Evolutionary conservation across 2,329 filamentous ascomycete species (phyloP).

Genomic region (Didymosphaeria variabile): DNA sequence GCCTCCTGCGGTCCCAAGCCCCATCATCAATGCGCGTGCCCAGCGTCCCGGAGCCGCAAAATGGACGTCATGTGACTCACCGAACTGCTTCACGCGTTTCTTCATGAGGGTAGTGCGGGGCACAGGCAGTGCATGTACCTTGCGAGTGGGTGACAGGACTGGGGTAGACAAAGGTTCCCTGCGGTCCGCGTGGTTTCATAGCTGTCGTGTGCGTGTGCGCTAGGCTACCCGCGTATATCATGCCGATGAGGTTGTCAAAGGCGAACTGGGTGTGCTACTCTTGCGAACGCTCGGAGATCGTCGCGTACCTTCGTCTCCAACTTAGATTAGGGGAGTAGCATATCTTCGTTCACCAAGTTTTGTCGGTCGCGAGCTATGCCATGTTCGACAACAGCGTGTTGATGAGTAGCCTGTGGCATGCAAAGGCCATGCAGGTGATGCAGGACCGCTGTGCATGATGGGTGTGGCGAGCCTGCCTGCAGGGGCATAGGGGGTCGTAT

Average conservation of each 20-base stretch:
- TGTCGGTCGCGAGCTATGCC: background rate
- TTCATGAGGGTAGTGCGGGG: background rate
- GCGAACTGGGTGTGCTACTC: background rate
- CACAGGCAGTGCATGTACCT: background rate
- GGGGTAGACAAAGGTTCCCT: too few relatives aligned
- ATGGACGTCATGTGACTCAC: background rate
- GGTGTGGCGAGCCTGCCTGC: slow-evolving; percentile 4
- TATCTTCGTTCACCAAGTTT: background rate
- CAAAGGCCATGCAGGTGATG: slow-evolving; percentile 1
- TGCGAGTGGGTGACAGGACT: background rate
- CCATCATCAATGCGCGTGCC: slow-evolving; percentile 10
- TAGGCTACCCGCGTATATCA: background rate
- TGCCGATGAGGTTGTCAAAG: background rate
- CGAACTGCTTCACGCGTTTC: background rate
- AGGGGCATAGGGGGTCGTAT: slow-evolving; percentile 2
- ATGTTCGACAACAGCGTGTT: background rate
- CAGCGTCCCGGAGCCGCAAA: background rate
- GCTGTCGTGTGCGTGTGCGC: background rate
- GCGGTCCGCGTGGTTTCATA: background rate
- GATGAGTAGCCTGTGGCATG: background rate
- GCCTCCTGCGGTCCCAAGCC: slow-evolving; percentile 3
- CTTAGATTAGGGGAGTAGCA: background rate
- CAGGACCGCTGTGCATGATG: slow-evolving; percentile 2
- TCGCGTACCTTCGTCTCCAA: background rate
- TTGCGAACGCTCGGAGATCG: background rate